Percentiles rank a stretch among this genome's conserved stretches.
Conservation (phyloP, 1,284 basidiomycete species). For the Trichosporon inkin region DNA sequence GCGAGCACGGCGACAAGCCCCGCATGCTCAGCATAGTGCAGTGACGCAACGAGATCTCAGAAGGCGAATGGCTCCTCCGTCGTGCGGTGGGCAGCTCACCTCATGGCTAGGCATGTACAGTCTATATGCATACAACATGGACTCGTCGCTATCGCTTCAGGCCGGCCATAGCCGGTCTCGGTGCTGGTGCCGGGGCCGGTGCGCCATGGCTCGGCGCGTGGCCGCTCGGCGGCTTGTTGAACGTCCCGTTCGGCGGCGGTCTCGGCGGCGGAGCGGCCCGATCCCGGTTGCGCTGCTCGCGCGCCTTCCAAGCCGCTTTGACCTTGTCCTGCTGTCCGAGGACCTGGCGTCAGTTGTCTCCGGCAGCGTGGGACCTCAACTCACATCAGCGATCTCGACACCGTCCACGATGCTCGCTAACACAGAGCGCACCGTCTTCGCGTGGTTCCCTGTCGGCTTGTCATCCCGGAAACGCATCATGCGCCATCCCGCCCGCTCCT, state of each 20-base stretch:
- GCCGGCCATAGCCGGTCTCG: background rate
- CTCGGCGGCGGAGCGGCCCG: constrained; percentile 11
- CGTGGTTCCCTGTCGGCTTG: constrained; percentile 84
- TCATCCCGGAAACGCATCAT: constrained; percentile 89
- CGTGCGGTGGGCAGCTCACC: too few species aligned
- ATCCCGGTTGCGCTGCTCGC: constrained; percentile 24
- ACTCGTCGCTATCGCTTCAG: constrained; percentile 1
- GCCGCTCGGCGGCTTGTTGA: background rate
- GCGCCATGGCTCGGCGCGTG: constrained; percentile 1
- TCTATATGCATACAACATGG: constrained; percentile 3
- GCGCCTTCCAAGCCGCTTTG: constrained; percentile 43
- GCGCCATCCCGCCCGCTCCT: constrained; percentile 63
- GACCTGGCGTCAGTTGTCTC: constrained; percentile 60
- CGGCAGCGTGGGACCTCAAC: constrained; percentile 30
- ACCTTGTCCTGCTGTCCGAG: constrained; percentile 37
- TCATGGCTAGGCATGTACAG: background rate
- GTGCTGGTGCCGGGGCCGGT: background rate
- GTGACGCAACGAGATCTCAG: too few species aligned
- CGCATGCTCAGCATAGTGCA: too few species aligned
- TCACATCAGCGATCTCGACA: constrained; percentile 74
- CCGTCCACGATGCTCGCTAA: constrained; percentile 84
- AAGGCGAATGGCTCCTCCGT: too few species aligned
- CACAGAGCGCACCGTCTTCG: constrained; percentile 73
- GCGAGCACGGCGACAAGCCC: too few species aligned
- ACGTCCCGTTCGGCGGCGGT: constrained; percentile 7